Base-by-base conservation (phyloP, 495 filamentous ascomycete species). In the Aspergillus campestris region DNA sequence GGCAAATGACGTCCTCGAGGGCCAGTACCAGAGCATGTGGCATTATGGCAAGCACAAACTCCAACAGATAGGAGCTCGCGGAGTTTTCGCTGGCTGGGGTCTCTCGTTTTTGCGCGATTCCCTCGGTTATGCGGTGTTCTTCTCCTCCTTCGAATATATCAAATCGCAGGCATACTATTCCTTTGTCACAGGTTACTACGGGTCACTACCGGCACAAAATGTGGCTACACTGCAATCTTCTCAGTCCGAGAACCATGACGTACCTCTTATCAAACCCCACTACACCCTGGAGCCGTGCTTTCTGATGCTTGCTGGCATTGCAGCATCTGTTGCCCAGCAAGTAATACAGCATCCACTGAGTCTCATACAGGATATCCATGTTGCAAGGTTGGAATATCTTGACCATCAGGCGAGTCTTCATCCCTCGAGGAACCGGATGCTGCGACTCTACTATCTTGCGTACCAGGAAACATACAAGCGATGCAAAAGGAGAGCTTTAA, bases 241-340 rank as follows among this genome's bases (percentile, higher is more conserved):
- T 3, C 44, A 52, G 11, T 49, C 56, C 15, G 60, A 61, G 46
- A 55, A 62, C 38, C 57, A 62, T 33, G 59, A 61, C n/a, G 57
- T 71, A 8, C 61, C 65, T 8, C 71, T 77, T 13, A 90, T 95
- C 54, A 80, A 76, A 33, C 89, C 89, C 9, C 87, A 95, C 57
- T 95, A 90, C 57, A 73, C 84, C 12, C 67, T 95, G 46, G 89
- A 95, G 55, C 89, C 89, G 7, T 70, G 75, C 31, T 95, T 94
- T 51, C 65, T 95, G 9, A 67, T 91, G 45, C 59, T 86, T 6
- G 89, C 88, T 0, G 89, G 89, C 3, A 73, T 89, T 37, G 66
- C 79, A 18, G 89, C 89, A 1, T 86, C 84, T 0, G 61, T 94
- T 5, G 65, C 78, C 7, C 89, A 94, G 60, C 88, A 94, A 55